Evolutionary conservation across 78 protist species (phyloP), one percentile per base, ranked within the genome.

Genomic region (Dictyostelium capitatum): DNA sequence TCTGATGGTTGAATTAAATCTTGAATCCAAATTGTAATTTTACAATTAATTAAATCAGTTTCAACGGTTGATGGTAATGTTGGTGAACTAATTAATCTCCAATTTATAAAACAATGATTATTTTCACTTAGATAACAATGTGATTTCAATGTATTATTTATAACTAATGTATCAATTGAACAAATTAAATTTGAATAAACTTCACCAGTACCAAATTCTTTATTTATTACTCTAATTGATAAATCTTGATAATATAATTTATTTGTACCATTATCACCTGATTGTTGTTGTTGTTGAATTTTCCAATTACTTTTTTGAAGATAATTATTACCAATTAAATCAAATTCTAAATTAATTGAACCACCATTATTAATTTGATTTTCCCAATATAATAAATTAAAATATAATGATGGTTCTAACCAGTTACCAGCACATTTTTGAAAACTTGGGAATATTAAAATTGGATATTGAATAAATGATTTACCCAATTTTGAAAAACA

Each of bases 381-480:
- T 7, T 23, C 79, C 79, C 59, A 46, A 32, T 4, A 46, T 17
- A 2, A 1, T 73, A 47, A 47, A n/a, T 51, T 10, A 10, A 43
- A 15, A 46, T 43, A 73, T n/a, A 73, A 32, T n/a, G 59, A 46
- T 8, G 79, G 79, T 15, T 73, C 79, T n/a, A 73, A 46, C 79
- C 79, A 73, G 20, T 73, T 73, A 47, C 79, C 79, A 14, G 79
- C 79, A 73, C 79, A 73, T 37, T 23, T 28, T 9, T 6, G 17
- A 73, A 43, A 73, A 0, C 9, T 4, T 46, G 79, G 79, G 8
- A n/a, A 73, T 17, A 73, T 4, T 14, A 11, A 15, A 12, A 67
- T 15, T 46, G 14, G 28, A 46, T 46, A 6, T 73, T 73, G 79
- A 12, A 15, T 8, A 73, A 46, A n/a, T 10, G 51, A 73, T 47